phyloP scores from a whole-genome alignment of 805 yeast species.

The Metschnikowia henanensis region DNA sequence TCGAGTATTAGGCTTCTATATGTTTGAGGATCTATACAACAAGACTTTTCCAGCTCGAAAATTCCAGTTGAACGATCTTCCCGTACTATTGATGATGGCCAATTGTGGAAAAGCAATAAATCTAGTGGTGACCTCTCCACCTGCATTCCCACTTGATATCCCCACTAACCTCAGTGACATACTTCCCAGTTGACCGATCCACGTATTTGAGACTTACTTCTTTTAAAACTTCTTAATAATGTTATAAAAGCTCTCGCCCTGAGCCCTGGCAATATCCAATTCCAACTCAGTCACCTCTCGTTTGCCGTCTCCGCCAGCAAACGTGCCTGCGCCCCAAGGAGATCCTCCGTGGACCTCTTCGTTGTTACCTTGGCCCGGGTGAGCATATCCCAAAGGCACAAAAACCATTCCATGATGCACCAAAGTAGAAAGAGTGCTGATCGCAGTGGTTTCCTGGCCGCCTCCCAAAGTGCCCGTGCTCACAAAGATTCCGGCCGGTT shows the following conservation, averaged over 20 bases:
- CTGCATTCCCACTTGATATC: no score
- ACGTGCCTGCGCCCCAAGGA: constrained; percentile 86
- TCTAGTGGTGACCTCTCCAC: no score
- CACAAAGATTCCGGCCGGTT: constrained; percentile 70
- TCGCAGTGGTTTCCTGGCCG: constrained; percentile 75
- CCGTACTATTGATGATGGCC: no score
- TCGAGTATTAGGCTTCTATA: no score
- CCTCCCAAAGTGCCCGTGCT: constrained; percentile 75
- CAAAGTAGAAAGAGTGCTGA: constrained; percentile 56
- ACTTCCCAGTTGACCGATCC: no score
- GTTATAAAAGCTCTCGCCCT: constrained; percentile 65
- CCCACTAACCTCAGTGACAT: no score
- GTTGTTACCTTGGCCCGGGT: constrained; percentile 53
- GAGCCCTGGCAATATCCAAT: constrained; percentile 58
- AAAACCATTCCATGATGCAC: constrained; percentile 77
- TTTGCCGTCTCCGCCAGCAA: constrained; percentile 75
- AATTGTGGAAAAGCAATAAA: no score
- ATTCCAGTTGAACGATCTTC: no score
- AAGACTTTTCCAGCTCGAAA: no score
- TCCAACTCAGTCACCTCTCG: constrained; percentile 68
- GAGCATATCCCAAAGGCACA: constrained; percentile 76
- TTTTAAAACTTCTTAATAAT: constrained; percentile 22
- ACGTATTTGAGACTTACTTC: no score
- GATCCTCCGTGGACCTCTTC: constrained; percentile 79
- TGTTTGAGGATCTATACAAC: no score